A percentile compares a stretch with the other conserved stretches of the same genome.
Conservation (phyloP, 352 stramenopile genomes). For the Pythium brassicae region DNA sequence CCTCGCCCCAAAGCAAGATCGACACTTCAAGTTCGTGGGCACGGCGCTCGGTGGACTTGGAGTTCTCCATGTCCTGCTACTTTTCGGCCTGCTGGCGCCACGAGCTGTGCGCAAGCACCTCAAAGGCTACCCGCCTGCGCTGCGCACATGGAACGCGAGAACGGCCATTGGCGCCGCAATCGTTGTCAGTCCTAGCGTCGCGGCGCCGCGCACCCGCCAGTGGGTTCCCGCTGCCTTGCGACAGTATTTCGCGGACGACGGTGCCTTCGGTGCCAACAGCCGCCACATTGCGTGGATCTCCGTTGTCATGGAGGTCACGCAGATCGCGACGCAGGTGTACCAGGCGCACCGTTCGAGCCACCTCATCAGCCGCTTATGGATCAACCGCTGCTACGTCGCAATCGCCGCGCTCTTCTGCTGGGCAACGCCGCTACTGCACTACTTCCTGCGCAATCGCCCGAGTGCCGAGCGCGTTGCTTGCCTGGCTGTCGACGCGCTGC, state of each 20-base stretch:
- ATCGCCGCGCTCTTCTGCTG: conserved; percentile 22
- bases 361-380: conserved; percentile 9
- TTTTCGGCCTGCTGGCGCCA: not conserved
- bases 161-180: too few species aligned
- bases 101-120: not conserved
- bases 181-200: too few species aligned
- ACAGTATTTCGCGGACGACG: not conserved
- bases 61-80: conserved; percentile 4
- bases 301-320: conserved; percentile 4
- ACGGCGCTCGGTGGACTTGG: conserved; percentile 14
- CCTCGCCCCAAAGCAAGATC: conserved; percentile 13
- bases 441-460: conserved; percentile 3
- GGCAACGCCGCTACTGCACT: conserved; percentile 18
- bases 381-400: conserved; percentile 15
- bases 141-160: not conserved
- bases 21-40: conserved; percentile 18
- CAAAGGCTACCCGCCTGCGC: too few species aligned
- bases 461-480: conserved; percentile 4
- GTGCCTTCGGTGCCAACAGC: not conserved
- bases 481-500: conserved; percentile 12
- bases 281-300: not conserved
- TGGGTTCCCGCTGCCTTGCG: not conserved
- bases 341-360: conserved; percentile 13
- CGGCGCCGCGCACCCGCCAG: not conserved
- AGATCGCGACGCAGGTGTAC: conserved; percentile 6